phyloP scores from a whole-genome alignment of 441 rosid species.

The Macaranga tanarius region DNA sequence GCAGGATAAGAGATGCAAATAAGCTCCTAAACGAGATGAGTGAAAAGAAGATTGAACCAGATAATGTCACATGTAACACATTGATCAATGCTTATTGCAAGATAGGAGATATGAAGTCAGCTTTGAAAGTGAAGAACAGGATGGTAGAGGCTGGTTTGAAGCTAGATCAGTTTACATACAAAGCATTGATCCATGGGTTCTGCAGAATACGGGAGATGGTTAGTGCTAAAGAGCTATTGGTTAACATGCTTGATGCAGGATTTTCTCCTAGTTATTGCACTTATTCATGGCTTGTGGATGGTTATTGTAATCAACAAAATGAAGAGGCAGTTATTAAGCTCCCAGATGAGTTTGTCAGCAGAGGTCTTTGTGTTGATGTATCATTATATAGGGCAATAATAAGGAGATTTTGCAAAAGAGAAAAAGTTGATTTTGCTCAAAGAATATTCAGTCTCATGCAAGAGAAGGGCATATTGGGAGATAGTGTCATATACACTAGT shows the following conservation, averaged over 20 bases:
- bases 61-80: slow-evolving; percentile 84
- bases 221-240: slow-evolving; percentile 66
- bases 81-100: slow-evolving; percentile 88
- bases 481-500: slow-evolving; percentile 61
- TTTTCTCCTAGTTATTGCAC: slow-evolving; percentile 72
- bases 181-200: slow-evolving; percentile 81
- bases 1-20: slow-evolving; percentile 82
- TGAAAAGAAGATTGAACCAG: slow-evolving; percentile 70
- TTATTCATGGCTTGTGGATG: slow-evolving; percentile 83
- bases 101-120: slow-evolving; percentile 74
- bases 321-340: slow-evolving; percentile 50
- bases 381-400: slow-evolving; percentile 83
- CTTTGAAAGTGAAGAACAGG: slow-evolving; percentile 75
- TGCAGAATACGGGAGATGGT: slow-evolving; percentile 69
- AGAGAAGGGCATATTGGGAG: slow-evolving; percentile 65
- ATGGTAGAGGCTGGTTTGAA: slow-evolving; percentile 78
- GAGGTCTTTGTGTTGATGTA: slow-evolving; percentile 56
- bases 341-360: slow-evolving; percentile 52
- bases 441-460: slow-evolving; percentile 54
- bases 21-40: slow-evolving; percentile 75
- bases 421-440: slow-evolving; percentile 59
- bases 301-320: slow-evolving; percentile 50
- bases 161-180: slow-evolving; percentile 64
- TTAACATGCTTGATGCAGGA: slow-evolving; percentile 70
- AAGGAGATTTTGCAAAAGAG: slow-evolving; percentile 75